A percentile compares a stretch with the other conserved stretches of the same genome.
Conservation (phyloP, 1,284 basidiomycete species). For the Pisolithus thermaeus region DNA sequence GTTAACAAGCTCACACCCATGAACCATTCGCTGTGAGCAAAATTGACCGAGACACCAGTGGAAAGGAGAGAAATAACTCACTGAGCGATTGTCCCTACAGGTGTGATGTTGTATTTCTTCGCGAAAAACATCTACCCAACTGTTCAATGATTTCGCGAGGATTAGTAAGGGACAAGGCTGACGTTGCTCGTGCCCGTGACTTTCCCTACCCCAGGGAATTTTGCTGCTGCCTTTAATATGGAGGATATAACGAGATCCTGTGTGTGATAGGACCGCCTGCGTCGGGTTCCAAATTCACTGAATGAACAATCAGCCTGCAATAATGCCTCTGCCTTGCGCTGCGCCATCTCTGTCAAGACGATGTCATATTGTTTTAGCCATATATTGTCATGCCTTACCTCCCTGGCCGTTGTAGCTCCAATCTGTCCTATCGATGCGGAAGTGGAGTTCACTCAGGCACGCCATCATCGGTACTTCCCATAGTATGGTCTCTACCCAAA, state of each 20-base stretch:
- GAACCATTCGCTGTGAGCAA: slow-evolving; percentile 75
- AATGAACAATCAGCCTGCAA: slow-evolving; percentile 70
- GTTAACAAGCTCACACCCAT: slow-evolving; percentile 65
- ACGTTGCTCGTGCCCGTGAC: slow-evolving; percentile 90
- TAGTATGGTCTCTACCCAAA: slow-evolving; percentile 87
- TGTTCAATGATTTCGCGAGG: neutral
- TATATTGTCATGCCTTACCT: slow-evolving; percentile 36
- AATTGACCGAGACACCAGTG: slow-evolving; percentile 4
- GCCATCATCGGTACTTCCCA: slow-evolving; percentile 98
- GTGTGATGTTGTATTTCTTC: slow-evolving; percentile 59
- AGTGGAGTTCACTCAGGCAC: slow-evolving; percentile 77
- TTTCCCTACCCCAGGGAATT: slow-evolving; percentile 48
- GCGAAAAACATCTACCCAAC: slow-evolving; percentile 70
- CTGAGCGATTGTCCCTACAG: slow-evolving; percentile 88
- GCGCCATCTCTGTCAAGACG: slow-evolving; percentile 48
- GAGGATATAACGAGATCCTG: slow-evolving; percentile 79
- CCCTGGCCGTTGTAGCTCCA: slow-evolving; percentile 84
- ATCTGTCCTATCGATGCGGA: slow-evolving; percentile 62
- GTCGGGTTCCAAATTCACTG: slow-evolving; percentile 91
- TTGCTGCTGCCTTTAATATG: slow-evolving; percentile 59
- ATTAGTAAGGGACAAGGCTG: slow-evolving; percentile 9
- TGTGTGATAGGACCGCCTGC: slow-evolving; percentile 73
- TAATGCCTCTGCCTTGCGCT: slow-evolving; percentile 64
- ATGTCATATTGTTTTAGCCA: slow-evolving; percentile 3
- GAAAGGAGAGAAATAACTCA: slow-evolving; percentile 34